phyloP scores from a whole-genome alignment of 2,329 filamentous ascomycete species.

The Aspergillus neoniger region DNA sequence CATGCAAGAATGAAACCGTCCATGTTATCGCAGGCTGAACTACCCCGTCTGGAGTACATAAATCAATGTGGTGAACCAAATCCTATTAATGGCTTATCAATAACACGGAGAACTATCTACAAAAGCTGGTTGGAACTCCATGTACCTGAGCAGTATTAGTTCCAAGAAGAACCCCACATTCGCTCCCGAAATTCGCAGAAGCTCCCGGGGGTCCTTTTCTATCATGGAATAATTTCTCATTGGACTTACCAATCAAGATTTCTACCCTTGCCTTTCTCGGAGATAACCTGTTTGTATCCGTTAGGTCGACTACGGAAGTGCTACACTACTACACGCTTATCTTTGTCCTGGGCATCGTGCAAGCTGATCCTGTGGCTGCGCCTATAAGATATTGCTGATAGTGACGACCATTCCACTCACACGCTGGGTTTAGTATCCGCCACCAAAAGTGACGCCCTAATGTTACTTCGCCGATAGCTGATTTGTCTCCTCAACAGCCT shows the following conservation, averaged over 20 bases:
- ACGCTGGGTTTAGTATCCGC: not conserved
- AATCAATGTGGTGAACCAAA: not conserved
- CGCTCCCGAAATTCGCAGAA: slow-evolving; percentile 10
- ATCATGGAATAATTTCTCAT: slow-evolving; percentile 12
- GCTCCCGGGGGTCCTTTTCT: slow-evolving; percentile 6
- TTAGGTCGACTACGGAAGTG: not conserved
- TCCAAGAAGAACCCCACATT: slow-evolving; percentile 12
- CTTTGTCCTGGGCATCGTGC: not conserved
- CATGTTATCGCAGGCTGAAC: not conserved
- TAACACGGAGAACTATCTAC: not conserved
- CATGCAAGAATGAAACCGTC: not conserved
- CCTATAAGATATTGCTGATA: not conserved
- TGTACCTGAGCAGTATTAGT: not conserved
- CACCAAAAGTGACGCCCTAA: not conserved
- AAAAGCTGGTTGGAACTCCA: not conserved
- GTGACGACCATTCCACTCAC: not conserved
- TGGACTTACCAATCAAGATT: slow-evolving; percentile 6
- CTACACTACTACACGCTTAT: not conserved
- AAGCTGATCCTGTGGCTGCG: not conserved
- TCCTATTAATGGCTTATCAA: not conserved
- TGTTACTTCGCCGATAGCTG: not conserved
- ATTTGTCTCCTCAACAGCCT: not conserved
- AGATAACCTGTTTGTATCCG: not conserved
- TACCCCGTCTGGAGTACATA: not conserved
- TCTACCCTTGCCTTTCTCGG: not conserved